These are phyloP conservation scores for Mychonastes homosphaera DNA, from an alignment of 139 green algal species.

Conservation along the genomic window DNA sequence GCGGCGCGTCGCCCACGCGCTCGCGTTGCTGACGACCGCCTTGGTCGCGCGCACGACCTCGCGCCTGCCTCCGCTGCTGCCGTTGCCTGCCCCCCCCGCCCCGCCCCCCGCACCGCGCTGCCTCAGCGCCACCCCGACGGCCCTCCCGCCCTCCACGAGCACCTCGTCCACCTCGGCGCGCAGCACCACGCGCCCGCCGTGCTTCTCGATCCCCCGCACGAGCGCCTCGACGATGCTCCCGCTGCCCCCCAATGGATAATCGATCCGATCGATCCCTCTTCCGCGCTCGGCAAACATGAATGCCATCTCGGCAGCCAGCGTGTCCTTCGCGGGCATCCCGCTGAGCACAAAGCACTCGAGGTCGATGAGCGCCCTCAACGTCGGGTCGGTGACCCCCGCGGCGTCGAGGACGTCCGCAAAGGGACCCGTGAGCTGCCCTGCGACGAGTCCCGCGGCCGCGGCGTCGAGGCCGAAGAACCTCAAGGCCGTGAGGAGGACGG, in stretches of 20 bases:
- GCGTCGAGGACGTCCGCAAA: slow-evolving; percentile 50
- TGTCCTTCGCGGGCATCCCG: slow-evolving; percentile 49
- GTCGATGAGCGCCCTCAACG: slow-evolving; percentile 55
- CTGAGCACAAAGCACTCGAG: slow-evolving; percentile 75
- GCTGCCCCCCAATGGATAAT: slow-evolving; percentile 55
- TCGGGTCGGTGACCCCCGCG: slow-evolving; percentile 23
- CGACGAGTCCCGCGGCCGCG: slow-evolving; percentile 28
- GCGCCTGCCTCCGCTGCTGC: background rate
- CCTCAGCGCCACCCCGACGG: slow-evolving; percentile 43
- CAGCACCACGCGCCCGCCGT: slow-evolving; percentile 55
- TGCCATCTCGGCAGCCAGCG: slow-evolving; percentile 42
- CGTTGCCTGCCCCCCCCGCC: background rate
- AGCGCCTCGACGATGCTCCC: slow-evolving; percentile 64
- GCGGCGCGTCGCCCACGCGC: slow-evolving; percentile 70
- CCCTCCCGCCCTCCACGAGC: slow-evolving; percentile 41
- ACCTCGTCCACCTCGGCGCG: slow-evolving; percentile 58
- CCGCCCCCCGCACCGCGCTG: background rate
- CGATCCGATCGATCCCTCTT: slow-evolving; percentile 31
- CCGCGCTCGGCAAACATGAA: slow-evolving; percentile 73
- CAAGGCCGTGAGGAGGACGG: slow-evolving; percentile 34
- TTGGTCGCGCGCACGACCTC: slow-evolving; percentile 45
- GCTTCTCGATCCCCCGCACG: slow-evolving; percentile 54
- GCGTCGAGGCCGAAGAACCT: slow-evolving; percentile 42
- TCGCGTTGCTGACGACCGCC: slow-evolving; percentile 79
- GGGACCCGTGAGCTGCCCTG: slow-evolving; percentile 42